Base-by-base conservation (phyloP, 352 stramenopile species). In the Phytophthora cajani region DNA sequence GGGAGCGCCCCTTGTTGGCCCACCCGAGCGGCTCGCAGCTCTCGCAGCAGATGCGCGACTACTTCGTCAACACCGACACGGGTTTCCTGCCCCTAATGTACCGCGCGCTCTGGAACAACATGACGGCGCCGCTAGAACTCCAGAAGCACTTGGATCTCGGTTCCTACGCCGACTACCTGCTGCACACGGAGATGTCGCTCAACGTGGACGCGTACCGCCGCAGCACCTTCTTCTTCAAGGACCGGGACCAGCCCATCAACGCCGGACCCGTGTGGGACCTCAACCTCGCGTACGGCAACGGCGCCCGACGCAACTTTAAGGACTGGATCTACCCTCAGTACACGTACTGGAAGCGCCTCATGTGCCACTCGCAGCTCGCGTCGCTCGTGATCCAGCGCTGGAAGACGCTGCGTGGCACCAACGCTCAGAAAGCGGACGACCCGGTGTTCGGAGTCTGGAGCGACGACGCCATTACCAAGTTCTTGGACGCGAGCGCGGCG, bases 171-270 rank as follows among this genome's bases (percentile, higher is more conserved):
- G 87, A 94, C 62, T 92, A 94, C 55, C 70, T 94, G 47, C 65
- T 94, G 61, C 87, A 94, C 79, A 94, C 87, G 1, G 87, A 94
- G 74, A 89, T 91, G 83, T 92, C 84, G 17, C 75, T 92, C 51
- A 94, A 94, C 63, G 82, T 91, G 16, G 87, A 94, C 60, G 84
- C 87, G 2, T 94, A 94, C 63, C 77, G 83, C 9, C 83, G 83
- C n/a, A 92, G 84, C 64, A 89, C 84, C 38, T 94, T 86, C 68
- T 94, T 86, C 75, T 89, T 90, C 66, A 93, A 93, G 62, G 86
- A 93, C 69, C 81, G 86, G 9, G 69, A 83, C 19, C 80, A 91
- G 58, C 74, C 87, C 4, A 92, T 94, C 62, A 92, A 94, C 57
- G 87, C 87, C 4, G 87, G 87, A 3, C 87, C 87, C 0, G 85